Evolutionary conservation across 495 filamentous ascomycete genomes (phyloP).

Genomic region (Penicillium canescens): DNA sequence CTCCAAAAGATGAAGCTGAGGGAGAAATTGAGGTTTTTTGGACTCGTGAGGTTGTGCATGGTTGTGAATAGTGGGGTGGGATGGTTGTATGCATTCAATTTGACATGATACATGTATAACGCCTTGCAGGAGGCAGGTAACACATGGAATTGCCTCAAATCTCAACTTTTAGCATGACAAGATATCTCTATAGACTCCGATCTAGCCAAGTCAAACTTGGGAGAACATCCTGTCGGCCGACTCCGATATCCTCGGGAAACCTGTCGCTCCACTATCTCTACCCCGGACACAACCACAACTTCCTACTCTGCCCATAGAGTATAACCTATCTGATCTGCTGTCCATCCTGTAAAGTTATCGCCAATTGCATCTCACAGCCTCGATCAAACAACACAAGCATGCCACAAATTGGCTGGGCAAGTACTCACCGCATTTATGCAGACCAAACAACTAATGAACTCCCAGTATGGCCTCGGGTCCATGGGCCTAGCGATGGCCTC

Average conservation of each 20-base stretch:
- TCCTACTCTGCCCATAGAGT: not conserved
- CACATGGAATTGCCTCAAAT: not conserved
- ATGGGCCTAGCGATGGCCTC: conserved; percentile 53
- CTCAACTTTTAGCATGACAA: not conserved
- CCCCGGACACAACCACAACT: not conserved
- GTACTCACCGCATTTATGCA: not conserved
- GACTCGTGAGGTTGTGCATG: too few species aligned
- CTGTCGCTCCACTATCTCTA: conserved; percentile 15
- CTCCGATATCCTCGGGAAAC: conserved; percentile 31
- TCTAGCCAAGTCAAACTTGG: conserved; percentile 1
- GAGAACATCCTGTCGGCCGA: conserved; percentile 25
- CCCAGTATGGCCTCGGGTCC: conserved; percentile 47
- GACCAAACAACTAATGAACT: conserved; percentile 3
- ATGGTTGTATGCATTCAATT: too few species aligned
- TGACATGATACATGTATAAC: not conserved
- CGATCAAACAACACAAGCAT: conserved; percentile 18
- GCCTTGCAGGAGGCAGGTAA: not conserved
- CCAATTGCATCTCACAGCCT: too few species aligned
- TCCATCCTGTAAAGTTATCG: too few species aligned
- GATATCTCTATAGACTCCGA: not conserved
- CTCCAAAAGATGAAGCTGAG: not conserved
- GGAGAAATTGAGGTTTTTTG: not conserved
- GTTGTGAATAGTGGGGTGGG: not conserved
- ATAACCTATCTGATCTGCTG: not conserved
- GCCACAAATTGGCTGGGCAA: conserved; percentile 45